These are phyloP conservation scores for Gonapodya prolifera DNA, from an alignment of 192 early-diverging fungal species.

Conservation along the genomic window DNA sequence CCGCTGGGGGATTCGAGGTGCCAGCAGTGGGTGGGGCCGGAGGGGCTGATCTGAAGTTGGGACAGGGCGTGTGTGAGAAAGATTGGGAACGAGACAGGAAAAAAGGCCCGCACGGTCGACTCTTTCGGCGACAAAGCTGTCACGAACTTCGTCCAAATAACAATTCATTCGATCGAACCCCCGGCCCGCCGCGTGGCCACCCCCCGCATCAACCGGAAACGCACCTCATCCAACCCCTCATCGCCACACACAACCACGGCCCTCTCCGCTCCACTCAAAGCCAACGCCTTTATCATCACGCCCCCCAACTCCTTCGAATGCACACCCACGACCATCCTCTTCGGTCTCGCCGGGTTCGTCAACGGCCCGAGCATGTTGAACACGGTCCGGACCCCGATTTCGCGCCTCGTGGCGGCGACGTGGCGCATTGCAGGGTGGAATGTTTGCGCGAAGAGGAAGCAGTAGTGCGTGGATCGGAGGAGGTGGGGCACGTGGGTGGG, in stretches of 20 bases:
- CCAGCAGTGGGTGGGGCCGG: slow-evolving; percentile 84
- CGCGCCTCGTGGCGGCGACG: slow-evolving; percentile 57
- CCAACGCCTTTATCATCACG: slow-evolving; percentile 73
- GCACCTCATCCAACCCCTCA: slow-evolving; percentile 80
- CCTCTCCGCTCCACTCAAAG: slow-evolving; percentile 58
- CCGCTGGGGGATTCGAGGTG: slow-evolving; percentile 45
- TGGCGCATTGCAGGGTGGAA: slow-evolving; percentile 86
- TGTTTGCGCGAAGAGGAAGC: slow-evolving; percentile 83
- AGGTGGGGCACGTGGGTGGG: slow-evolving; percentile 54
- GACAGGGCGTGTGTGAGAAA: too few relatives aligned
- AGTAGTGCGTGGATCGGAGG: slow-evolving; percentile 53
- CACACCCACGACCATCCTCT: slow-evolving; percentile 82
- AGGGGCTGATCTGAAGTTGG: slow-evolving; percentile 57
- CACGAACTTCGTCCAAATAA: too few relatives aligned
- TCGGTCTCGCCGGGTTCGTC: slow-evolving; percentile 74
- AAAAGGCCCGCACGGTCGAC: too few relatives aligned
- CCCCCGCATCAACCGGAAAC: too few relatives aligned
- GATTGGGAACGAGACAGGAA: too few relatives aligned
- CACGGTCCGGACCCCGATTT: slow-evolving; percentile 84
- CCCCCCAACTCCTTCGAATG: slow-evolving; percentile 61
- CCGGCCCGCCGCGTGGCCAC: too few relatives aligned
- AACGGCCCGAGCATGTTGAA: slow-evolving; percentile 92
- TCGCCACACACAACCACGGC: slow-evolving; percentile 87
- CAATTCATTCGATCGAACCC: not conserved
- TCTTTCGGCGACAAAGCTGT: too few relatives aligned